phyloP scores from a whole-genome alignment of 805 yeast genomes.

The Suhomyces tanzawaensis region DNA sequence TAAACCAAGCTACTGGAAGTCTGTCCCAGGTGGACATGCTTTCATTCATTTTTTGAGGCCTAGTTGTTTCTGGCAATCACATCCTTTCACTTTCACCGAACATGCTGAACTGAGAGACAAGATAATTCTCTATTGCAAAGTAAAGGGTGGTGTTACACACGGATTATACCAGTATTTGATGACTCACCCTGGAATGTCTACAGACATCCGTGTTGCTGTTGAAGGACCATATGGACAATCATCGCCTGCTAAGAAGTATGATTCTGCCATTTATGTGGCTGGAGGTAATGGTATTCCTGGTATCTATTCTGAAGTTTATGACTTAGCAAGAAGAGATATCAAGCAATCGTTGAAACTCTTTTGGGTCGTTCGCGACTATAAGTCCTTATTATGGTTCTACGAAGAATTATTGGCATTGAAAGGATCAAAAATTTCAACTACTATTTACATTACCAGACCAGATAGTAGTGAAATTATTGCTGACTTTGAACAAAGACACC shows the following conservation, averaged over 20 bases:
- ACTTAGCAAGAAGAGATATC: slow-evolving; percentile 23
- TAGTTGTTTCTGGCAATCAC: slow-evolving; percentile 42
- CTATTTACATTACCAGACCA: slow-evolving; percentile 30
- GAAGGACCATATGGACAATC: slow-evolving; percentile 75
- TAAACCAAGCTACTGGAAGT: slow-evolving; percentile 35
- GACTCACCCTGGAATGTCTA: slow-evolving; percentile 25
- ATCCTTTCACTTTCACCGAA: slow-evolving; percentile 38
- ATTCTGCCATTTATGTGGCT: slow-evolving; percentile 57
- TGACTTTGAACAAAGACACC: slow-evolving; percentile 2
- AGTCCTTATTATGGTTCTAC: slow-evolving; percentile 48
- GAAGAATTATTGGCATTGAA: slow-evolving; percentile 37
- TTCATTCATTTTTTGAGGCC: slow-evolving; percentile 36
- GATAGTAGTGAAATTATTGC: slow-evolving; percentile 7
- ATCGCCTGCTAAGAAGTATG: slow-evolving; percentile 47
- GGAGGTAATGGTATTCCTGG: slow-evolving; percentile 80
- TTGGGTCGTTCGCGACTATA: slow-evolving; percentile 61
- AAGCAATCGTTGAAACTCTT: slow-evolving; percentile 38
- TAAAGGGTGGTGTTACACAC: slow-evolving; percentile 37
- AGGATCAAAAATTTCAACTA: slow-evolving; percentile 24
- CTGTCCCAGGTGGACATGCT: slow-evolving; percentile 42
- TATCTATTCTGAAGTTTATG: slow-evolving; percentile 38
- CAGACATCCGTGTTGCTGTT: slow-evolving; percentile 29
- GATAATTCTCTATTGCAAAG: slow-evolving; percentile 33
- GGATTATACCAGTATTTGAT: slow-evolving; percentile 26
- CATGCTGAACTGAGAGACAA: slow-evolving; percentile 13